phyloP scores from a whole-genome alignment of 495 filamentous ascomycete genomes.

The Letharia columbiana region DNA sequence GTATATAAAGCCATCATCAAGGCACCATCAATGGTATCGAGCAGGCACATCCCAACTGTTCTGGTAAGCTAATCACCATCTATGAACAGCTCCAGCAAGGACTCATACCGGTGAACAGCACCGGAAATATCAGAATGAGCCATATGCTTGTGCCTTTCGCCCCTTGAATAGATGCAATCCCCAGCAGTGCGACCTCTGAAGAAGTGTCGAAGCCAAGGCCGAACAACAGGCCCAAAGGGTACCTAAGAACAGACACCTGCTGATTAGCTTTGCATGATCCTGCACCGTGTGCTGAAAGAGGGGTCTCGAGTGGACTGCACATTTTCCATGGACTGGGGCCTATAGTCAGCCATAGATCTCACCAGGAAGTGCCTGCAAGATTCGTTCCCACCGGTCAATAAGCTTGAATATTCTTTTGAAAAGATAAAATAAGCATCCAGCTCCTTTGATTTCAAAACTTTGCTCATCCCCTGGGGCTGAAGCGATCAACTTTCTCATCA shows the following conservation, averaged over 20 bases:
- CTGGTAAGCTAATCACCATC: not conserved
- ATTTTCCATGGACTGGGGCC: slow-evolving; percentile 81
- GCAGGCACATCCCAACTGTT: slow-evolving; percentile 76
- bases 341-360: slow-evolving; percentile 11
- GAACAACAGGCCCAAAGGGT: slow-evolving; percentile 66
- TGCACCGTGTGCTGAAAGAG: not conserved
- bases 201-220: slow-evolving; percentile 95
- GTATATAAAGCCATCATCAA: slow-evolving; percentile 94
- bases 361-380: not conserved
- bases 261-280: not conserved
- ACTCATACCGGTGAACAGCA: slow-evolving; percentile 71
- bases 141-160: slow-evolving; percentile 81
- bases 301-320: slow-evolving; percentile 48
- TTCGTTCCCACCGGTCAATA: slow-evolving; percentile 52
- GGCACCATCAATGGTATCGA: slow-evolving; percentile 85
- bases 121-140: slow-evolving; percentile 88
- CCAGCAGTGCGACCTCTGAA: slow-evolving; percentile 84
- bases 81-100: not conserved
- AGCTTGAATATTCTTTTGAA: slow-evolving; percentile 71
- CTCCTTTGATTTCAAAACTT: slow-evolving; percentile 62
- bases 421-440: slow-evolving; percentile 61
- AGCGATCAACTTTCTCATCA: slow-evolving; percentile 50
- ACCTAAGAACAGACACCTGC: not conserved
- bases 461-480: slow-evolving; percentile 47
- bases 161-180: slow-evolving; percentile 79